Percentiles rank a stretch among this genome's conserved stretches.
Evolutionary conservation across 306 rosid genomes (phyloP).

Genomic region (Delonix regia): DNA sequence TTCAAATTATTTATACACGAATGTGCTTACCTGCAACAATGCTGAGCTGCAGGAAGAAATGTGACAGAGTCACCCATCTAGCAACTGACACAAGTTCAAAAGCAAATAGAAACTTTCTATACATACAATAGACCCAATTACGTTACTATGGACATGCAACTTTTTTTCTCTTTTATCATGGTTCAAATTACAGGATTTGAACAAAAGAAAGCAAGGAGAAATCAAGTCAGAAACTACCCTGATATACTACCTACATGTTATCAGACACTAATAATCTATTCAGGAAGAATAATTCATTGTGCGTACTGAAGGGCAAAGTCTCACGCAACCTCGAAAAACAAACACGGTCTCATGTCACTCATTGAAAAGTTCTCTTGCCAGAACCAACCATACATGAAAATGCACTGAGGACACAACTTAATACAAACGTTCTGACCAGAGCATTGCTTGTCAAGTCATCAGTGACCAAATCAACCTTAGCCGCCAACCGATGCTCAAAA

Average conservation of each 20-base stretch:
- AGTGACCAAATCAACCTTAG: constrained; percentile 45
- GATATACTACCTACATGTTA: constrained; percentile 65
- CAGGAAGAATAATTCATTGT: constrained; percentile 68
- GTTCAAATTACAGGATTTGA: constrained; percentile 67
- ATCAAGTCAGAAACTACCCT: constrained; percentile 64
- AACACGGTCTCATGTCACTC: constrained; percentile 65
- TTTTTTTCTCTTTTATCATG: constrained; percentile 31
- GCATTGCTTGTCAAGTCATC: constrained; percentile 46
- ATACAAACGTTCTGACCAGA: constrained; percentile 56
- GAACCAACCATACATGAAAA: constrained; percentile 58
- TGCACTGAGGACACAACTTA: constrained; percentile 46
- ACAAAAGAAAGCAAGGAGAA: constrained; percentile 52
- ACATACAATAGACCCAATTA: constrained; percentile 45
- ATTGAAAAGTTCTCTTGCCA: constrained; percentile 54
- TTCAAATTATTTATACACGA: constrained; percentile 4
- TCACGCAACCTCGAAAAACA: constrained; percentile 69
- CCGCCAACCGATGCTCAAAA: constrained; percentile 46
- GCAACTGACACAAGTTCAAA: constrained; percentile 42
- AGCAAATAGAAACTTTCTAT: constrained; percentile 43
- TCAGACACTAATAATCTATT: constrained; percentile 66
- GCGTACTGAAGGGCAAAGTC: constrained; percentile 63
- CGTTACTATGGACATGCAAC: constrained; percentile 66
- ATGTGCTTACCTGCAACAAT: background rate
- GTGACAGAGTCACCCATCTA: background rate
- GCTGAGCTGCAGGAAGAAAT: background rate